phyloP scores from a whole-genome alignment of 2,329 filamentous ascomycete genomes.

The Trichoderma atrobrunneum region DNA sequence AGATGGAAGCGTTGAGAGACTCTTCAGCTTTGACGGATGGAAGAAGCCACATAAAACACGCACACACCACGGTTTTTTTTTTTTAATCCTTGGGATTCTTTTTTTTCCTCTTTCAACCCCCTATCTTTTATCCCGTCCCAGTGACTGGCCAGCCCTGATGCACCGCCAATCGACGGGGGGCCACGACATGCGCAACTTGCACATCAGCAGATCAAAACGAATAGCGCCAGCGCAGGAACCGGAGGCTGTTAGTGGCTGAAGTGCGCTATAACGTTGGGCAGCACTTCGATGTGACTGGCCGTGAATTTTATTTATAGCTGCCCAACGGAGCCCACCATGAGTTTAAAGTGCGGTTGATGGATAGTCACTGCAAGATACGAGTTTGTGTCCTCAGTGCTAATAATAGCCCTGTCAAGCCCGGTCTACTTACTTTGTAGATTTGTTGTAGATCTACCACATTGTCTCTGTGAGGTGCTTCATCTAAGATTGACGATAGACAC shows the following conservation, averaged over 20 bases:
- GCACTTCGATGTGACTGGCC: neutral
- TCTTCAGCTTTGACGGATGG: neutral
- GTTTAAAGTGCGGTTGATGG: neutral
- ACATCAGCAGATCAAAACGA: neutral
- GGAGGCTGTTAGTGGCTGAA: neutral
- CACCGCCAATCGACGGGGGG: neutral
- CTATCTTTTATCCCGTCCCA: neutral
- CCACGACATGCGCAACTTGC: neutral
- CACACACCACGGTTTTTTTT: neutral
- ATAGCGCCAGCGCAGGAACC: neutral
- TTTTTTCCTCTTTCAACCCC: neutral
- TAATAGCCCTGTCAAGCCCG: neutral
- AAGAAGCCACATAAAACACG: neutral
- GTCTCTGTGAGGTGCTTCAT: neutral
- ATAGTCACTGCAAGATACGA: neutral
- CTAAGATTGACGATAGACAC: neutral
- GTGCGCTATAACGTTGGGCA: neutral
- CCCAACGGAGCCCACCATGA: neutral
- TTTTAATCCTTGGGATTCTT: neutral
- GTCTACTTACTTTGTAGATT: neutral
- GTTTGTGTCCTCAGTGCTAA: neutral
- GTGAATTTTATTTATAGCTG: slow-evolving; percentile 1
- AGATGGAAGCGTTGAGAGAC: neutral
- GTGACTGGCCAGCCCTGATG: neutral
- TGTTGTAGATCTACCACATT: neutral